Conservation (phyloP, 2,329 filamentous ascomycete genomes). For the Phaeoacremonium minimum region DNA sequence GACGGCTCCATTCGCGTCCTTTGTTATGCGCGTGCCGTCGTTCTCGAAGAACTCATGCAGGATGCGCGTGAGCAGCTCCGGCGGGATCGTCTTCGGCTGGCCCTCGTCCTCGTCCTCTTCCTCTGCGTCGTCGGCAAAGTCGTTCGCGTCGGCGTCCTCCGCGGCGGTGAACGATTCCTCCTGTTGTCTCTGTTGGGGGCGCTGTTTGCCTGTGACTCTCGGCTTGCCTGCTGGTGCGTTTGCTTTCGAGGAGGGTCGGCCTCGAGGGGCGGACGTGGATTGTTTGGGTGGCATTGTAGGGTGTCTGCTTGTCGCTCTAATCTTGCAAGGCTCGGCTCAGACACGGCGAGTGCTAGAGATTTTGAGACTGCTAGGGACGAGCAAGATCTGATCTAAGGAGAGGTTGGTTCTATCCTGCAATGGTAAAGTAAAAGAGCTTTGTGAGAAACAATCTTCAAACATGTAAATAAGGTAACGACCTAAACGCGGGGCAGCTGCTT, state of each 20-base stretch:
- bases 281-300: constrained; percentile 41
- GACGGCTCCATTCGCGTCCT: constrained; percentile 71
- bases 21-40: constrained; percentile 67
- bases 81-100: constrained; percentile 55
- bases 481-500: too few species aligned
- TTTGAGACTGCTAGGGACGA: too few species aligned
- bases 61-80: constrained; percentile 69
- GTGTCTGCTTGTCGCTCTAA: too few species aligned
- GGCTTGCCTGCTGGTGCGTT: constrained; percentile 8
- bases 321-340: too few species aligned
- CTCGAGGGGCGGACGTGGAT: constrained; percentile 27
- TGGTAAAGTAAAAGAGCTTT: too few species aligned
- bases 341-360: too few species aligned
- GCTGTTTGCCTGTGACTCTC: constrained; percentile 9
- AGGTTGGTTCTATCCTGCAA: too few species aligned
- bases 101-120: constrained; percentile 16
- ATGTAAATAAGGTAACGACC: too few species aligned
- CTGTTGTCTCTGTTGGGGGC: constrained; percentile 5
- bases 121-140: constrained; percentile 4
- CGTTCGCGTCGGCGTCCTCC: constrained; percentile 8
- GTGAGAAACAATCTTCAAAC: too few species aligned
- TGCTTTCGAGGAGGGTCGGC: constrained; percentile 20
- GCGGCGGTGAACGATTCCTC: constrained; percentile 27
- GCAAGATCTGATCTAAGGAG: too few species aligned
- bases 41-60: constrained; percentile 76